Evolutionary conservation across 768 basidiomycete genomes (phyloP), one percentile per base, ranked within the genome.

Genomic region (Tephrocybe sp.): DNA sequence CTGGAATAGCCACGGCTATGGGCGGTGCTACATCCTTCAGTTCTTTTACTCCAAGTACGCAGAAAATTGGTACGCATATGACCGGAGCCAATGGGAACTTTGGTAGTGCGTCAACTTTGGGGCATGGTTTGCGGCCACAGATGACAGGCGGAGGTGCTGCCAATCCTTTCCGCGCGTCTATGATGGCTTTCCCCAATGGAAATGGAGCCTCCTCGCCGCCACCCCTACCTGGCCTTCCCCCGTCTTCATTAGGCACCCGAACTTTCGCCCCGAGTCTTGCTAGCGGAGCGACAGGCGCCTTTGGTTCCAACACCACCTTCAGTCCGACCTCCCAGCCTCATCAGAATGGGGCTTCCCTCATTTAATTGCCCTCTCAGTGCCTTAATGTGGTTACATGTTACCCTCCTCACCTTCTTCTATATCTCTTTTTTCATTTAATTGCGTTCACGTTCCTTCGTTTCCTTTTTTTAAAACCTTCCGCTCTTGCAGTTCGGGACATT

Each of bases 91-190:
- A 69, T 12, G 74, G 73, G 5, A 68, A 59, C 16, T 73, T 78
- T 46, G 56, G 72, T 7, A 61, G 60, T 45, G 62, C 64, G 12
- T 68, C 70, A 4, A 64, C 68, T 0, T 50, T 76, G n/a, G 81
- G 80, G 22, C 68, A 72, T 31, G 77, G 79, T 16, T 69, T 85
- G 24, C 69, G 83, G 41, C 80, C 83, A 12, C 84, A 86, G 58
- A 74, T 77, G 55, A 86, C 83, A 18, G 84, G 84, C 4, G 84
- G 81, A 36, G 75, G 76, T 13, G 66, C 68, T 30, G 78, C 78
- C 3, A 85, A 84, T 51, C 83, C 83, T n/a, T 85, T 85, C 65
- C 75, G 83, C 44, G 77, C 79, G 10, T 83, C 83, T 2, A 82
- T 82, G 79, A 69, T 69, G 36, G 47, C 39, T 42, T 34, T 50